Base-by-base conservation (phyloP, 306 rosid species). In the Cucurbita argyrosperma region DNA sequence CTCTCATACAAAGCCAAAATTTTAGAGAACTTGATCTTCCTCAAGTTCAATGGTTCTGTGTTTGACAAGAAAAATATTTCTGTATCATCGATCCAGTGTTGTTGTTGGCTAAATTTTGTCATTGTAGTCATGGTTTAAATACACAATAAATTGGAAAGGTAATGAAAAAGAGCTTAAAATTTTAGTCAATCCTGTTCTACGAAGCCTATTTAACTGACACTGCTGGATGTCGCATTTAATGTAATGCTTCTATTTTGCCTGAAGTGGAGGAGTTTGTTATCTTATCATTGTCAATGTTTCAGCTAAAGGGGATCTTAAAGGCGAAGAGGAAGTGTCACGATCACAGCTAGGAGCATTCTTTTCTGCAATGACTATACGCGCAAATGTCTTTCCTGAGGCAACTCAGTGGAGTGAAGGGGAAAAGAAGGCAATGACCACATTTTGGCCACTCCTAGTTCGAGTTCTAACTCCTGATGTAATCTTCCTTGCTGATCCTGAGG, bases 391-490 rank as follows among this genome's bases (percentile, higher is more conserved):
- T 75, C 97, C 97, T 1, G 97, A 94, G 76, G 92, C 88, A 16
- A 94, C 98, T 12, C 98, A 94, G 53, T 94, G 98, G 98, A 94
- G 98, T 77, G 96, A 90, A 69, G 98, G 98, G 74, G 98, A 94
- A 85, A 88, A 71, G n/a, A 80, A 79, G 39, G 97, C 98, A 10
- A 85, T 94, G 90, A 72, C 86, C 78, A 82, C 60, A 30, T 89
- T 85, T 78, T 94, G 98, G 97, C 98, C 98, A 6, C 85, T 86
- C 45, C 87, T 94, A 43, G 89, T 82, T 72, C 83, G 92, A 39
- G 92, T 70, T 10, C 96, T 94, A 74, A 97, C 97, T 26, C 87
- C 88, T 50, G 98, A 94, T 58, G 84, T 90, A 50, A 79, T 91
- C 66, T 94, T 90, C 78, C 57, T 94, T 49, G 97, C 98, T 1